Evolutionary conservation across 768 basidiomycete species (phyloP).

Genomic region (Mycena alexandri): DNA sequence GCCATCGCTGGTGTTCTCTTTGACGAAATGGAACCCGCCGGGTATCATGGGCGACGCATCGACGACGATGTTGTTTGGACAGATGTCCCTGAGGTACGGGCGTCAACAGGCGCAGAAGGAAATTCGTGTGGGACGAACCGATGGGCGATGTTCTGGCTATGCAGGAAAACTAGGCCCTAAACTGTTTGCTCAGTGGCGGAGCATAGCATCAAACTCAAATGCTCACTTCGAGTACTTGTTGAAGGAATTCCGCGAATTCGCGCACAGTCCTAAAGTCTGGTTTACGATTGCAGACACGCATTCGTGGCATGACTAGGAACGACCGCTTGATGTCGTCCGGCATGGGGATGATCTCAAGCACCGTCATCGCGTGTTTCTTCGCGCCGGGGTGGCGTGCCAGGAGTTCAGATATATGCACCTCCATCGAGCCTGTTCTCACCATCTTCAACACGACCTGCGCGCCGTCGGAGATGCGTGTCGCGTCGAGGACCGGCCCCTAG

Average conservation of each 20-base stretch:
- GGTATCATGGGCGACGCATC: slow-evolving; percentile 1
- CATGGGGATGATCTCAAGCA: slow-evolving; percentile 4
- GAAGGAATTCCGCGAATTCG: slow-evolving; percentile 6
- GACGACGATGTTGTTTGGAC: not conserved
- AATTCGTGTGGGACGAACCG: not conserved
- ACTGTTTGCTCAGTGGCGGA: not conserved
- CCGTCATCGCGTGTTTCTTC: not conserved
- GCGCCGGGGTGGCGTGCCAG: not conserved
- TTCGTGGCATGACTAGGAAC: slow-evolving; percentile 6
- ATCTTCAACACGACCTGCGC: not conserved
- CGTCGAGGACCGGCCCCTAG: not conserved
- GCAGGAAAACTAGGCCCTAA: slow-evolving; percentile 4
- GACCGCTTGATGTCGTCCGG: not conserved
- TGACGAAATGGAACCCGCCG: slow-evolving; percentile 3
- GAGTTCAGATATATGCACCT: not conserved
- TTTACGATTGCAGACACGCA: not conserved
- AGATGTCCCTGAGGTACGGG: not conserved
- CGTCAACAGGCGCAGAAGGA: not conserved
- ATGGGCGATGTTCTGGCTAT: slow-evolving; percentile 12
- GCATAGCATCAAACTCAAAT: no score
- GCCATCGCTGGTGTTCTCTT: not conserved
- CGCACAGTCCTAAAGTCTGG: not conserved
- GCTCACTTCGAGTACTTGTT: slow-evolving; percentile 9
- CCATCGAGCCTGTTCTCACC: not conserved
- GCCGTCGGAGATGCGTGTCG: not conserved